phyloP scores from a whole-genome alignment of 208 protist genomes.

The Crithidia fasciculata region DNA sequence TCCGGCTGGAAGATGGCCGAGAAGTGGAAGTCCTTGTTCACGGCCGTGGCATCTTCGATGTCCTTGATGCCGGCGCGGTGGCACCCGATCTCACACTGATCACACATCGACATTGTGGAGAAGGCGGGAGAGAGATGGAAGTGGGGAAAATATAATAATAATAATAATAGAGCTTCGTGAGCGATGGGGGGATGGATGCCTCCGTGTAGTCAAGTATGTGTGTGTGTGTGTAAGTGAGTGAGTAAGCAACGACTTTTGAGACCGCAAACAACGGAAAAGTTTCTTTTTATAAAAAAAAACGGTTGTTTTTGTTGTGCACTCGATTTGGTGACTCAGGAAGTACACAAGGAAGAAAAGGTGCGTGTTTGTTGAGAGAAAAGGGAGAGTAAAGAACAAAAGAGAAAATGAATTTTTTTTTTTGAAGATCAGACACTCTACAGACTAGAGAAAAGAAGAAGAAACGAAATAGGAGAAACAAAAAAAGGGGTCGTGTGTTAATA shows the following conservation, averaged over 20 bases:
- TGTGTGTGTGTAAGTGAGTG: not conserved
- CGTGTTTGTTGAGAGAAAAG: no score
- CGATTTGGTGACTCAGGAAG: no score
- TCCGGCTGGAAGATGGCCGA: constrained; percentile 85
- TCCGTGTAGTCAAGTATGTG: not conserved
- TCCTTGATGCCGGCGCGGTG: constrained; percentile 51
- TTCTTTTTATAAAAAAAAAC: no score
- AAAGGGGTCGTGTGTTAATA: no score
- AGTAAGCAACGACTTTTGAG: not conserved
- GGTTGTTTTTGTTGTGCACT: no score
- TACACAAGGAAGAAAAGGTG: no score
- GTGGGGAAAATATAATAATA: not conserved
- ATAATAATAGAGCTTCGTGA: not conserved
- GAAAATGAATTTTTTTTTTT: no score
- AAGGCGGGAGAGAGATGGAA: not conserved
- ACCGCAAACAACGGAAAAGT: not conserved
- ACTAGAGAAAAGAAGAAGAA: no score
- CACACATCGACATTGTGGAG: constrained; percentile 56
- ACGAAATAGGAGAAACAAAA: no score
- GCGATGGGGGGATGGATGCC: no score
- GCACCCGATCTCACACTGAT: constrained; percentile 76
- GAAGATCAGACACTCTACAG: no score
- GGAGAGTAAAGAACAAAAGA: no score
- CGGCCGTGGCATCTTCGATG: constrained; percentile 72
- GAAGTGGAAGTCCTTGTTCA: constrained; percentile 72